These are phyloP conservation scores for Colletotrichum theobromicola DNA, from an alignment of 2,329 filamentous ascomycete species.

Conservation along the genomic window DNA sequence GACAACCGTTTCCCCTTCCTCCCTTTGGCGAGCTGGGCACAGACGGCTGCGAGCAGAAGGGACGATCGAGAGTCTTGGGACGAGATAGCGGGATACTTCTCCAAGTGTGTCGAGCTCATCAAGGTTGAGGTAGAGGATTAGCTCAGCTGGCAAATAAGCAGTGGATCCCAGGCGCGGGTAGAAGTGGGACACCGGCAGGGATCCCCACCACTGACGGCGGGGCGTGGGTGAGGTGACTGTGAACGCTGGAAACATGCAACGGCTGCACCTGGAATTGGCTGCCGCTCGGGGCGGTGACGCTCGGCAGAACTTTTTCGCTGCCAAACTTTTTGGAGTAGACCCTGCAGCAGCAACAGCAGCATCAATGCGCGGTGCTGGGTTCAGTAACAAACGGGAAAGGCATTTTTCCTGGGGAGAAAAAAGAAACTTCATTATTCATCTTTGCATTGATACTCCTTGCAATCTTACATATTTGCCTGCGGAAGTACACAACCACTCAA, in stretches of 20 bases:
- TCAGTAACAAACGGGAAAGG: not conserved
- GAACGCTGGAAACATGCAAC: not conserved
- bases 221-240: slow-evolving; percentile 15
- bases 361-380: not conserved
- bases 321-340: slow-evolving; percentile 18
- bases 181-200: not conserved
- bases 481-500: not conserved
- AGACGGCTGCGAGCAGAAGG: not conserved
- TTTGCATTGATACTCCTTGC: not conserved
- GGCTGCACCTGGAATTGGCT: not conserved
- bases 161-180: slow-evolving; percentile 10
- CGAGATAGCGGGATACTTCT: not conserved
- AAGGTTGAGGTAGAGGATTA: not conserved
- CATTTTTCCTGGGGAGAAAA: not conserved
- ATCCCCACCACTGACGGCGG: not conserved
- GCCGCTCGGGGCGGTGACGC: slow-evolving; percentile 1
- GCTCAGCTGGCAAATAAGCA: not conserved
- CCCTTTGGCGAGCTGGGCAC: not conserved
- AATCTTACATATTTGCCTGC: accelerated
- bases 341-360: not conserved
- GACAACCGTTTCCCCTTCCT: not conserved
- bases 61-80: not conserved
- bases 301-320: slow-evolving; percentile 15
- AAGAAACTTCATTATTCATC: not conserved
- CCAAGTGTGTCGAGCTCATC: not conserved